Evolutionary conservation across 2,329 filamentous ascomycete species (phyloP).

Genomic region (Trichoderma gracile): DNA sequence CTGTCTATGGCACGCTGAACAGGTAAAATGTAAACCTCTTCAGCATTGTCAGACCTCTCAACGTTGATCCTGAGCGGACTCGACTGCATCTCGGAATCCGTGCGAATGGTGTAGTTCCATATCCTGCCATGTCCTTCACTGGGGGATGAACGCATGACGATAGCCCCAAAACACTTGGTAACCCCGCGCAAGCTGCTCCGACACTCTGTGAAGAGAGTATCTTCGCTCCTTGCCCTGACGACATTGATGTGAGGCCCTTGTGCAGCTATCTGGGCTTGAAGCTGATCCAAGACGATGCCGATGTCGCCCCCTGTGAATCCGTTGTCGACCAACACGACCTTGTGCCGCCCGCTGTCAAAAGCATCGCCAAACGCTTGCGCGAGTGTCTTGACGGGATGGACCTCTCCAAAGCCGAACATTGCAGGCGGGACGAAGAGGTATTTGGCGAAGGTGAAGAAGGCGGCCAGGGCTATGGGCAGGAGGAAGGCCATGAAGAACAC

Average conservation of each 20-base stretch:
- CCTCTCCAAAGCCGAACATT: slow-evolving; percentile 68
- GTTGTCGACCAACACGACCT: slow-evolving; percentile 77
- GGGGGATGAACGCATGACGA: slow-evolving; percentile 75
- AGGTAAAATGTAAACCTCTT: slow-evolving; percentile 75
- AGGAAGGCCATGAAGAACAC: slow-evolving; percentile 60
- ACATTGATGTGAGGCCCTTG: slow-evolving; percentile 58
- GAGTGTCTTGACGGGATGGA: slow-evolving; percentile 63
- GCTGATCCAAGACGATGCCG: slow-evolving; percentile 64
- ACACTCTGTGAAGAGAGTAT: slow-evolving; percentile 64
- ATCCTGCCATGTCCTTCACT: slow-evolving; percentile 62
- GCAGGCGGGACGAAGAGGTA: slow-evolving; percentile 82
- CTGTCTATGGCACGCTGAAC: slow-evolving; percentile 76
- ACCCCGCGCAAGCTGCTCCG: slow-evolving; percentile 65
- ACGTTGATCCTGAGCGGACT: slow-evolving; percentile 65
- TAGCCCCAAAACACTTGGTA: slow-evolving; percentile 70
- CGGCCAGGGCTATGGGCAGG: slow-evolving; percentile 58
- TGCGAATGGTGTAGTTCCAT: slow-evolving; percentile 87
- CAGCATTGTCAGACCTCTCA: slow-evolving; percentile 67
- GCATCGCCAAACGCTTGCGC: slow-evolving; percentile 61
- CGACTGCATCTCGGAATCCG: slow-evolving; percentile 64
- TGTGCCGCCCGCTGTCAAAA: slow-evolving; percentile 59
- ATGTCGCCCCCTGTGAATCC: slow-evolving; percentile 70
- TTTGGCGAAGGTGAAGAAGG: slow-evolving; percentile 69
- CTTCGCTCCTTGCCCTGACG: slow-evolving; percentile 54
- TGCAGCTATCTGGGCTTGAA: slow-evolving; percentile 59